Evolutionary conservation across 768 basidiomycete genomes (phyloP), one percentile per base, ranked within the genome.

Genomic region (Glaciozyma martinii): DNA sequence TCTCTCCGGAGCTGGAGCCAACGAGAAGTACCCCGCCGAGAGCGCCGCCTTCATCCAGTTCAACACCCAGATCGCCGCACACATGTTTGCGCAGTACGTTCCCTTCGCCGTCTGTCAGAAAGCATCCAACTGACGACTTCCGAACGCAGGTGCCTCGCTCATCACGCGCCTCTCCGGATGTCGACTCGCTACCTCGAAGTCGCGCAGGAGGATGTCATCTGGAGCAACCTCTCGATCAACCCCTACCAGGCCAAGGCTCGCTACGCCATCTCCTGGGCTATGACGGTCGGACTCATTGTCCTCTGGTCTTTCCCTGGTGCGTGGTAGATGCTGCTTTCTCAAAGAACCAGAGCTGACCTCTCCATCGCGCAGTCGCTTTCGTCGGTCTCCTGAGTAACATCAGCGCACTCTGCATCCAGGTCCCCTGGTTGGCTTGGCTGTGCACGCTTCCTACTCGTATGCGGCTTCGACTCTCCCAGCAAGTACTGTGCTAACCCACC

Each of bases 11-110:
- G 19, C 25, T 8, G 86, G 80, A 71, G 86, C 85, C 40, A 87
- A 87, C 40, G 61, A 65, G 23, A 64, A 54, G 54, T 71, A 73
- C 59, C 61, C 68, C 19, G 60, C 67, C 33, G 62, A 72, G 47
- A 61, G 59, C 37, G 60, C 62, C 4, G 74, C 64, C 12, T 98
- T 98, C 76, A 81, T 98, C 65, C 86, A 66, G 27, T 98, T 97
- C 81, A 85, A 91, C 76, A 81, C 84, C 70, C 94, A 97, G 79
- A 88, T 95, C 66, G 87, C 89, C 4, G 92, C 93, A 23, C 92
- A 98, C 76, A 79, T 97, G 76, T 90, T 88, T 1, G 81, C 82
- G 43, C 85, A 92, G 76, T 64, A 16, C 29, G 63, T 57, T 13
- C 44, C 8, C 15, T 6, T 15, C 6, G 6, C 19, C 5, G 21